Evolutionary conservation across 2,329 filamentous ascomycete species (phyloP), one percentile per base, ranked within the genome.

Genomic region (Didymella pinodella): DNA sequence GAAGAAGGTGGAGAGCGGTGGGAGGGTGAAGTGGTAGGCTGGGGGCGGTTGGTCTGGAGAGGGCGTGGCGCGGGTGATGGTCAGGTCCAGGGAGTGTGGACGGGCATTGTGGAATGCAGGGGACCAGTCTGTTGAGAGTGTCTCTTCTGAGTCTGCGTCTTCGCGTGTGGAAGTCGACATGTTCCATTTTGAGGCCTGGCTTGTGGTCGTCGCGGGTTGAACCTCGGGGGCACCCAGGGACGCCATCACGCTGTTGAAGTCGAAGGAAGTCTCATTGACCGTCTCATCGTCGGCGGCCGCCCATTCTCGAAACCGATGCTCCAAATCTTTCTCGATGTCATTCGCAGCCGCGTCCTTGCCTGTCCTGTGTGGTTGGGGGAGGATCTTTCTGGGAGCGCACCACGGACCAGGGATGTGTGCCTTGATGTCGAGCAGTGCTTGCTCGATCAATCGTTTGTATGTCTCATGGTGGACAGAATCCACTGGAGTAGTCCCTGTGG

Each of bases 1-100:
- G 20, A 89, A 77, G 66, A 82, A 80, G 14, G 80, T 78, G 12
- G 84, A 80, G 6, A 66, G 58, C 4, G 84, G 78, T 18, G 86
- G 85, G 14, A 88, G 70, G 4, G 68, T 74, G 64, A 82, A 81
- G 63, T 63, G 59, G 47, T 75, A 72, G 51, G 61, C 57, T 38
- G 48, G 56, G 32, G 29, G 47, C 40, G 50, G 7, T 32, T 63
- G 41, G 48, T 55, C 48, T 32, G 51, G 31, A 45, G 44, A 48
- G 12, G 29, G n/a, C 22, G 14, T 22, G 12, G 46, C 59, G 28
- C 64, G 48, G 22, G 60, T 61, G 31, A 77, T 62, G 43, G 72
- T 61, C 45, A 73, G 47, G 51, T 69, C 25, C 41, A 77, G 59
- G 36, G 73, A 61, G 25, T 64, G 44, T 28, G 22, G 14, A 26